phyloP scores from a whole-genome alignment of 768 basidiomycete species.

The Paxillus rubicundulus region DNA sequence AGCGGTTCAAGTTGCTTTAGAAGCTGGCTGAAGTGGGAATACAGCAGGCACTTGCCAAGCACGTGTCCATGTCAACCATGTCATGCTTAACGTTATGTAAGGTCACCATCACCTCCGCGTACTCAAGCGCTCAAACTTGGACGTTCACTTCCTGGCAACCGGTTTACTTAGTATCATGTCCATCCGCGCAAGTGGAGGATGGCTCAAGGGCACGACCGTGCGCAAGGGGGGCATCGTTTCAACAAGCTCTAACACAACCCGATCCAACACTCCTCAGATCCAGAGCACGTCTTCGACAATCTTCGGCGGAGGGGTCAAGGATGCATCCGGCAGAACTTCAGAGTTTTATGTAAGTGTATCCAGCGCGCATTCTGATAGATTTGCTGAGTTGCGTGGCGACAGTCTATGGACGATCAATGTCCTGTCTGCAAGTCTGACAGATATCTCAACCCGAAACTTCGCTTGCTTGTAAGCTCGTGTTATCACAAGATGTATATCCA shows the following conservation, averaged over 20 bases:
- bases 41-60: too few species aligned
- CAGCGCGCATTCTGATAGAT: not conserved
- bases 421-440: conserved; percentile 97
- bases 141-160: too few species aligned
- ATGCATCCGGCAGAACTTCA: conserved; percentile 75
- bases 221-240: conserved; percentile 57
- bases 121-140: too few species aligned
- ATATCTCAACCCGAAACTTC: conserved; percentile 91
- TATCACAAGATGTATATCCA: conserved; percentile 91
- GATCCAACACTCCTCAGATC: conserved; percentile 64
- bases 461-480: conserved; percentile 91
- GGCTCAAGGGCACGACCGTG: conserved; percentile 75
- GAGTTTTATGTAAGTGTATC: conserved; percentile 69
- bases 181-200: conserved; percentile 35
- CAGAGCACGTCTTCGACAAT: conserved; percentile 72
- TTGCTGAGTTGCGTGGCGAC: conserved; percentile 8
- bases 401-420: conserved; percentile 93
- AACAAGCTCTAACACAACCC: conserved; percentile 44
- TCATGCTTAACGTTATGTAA: too few species aligned
- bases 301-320: conserved; percentile 83
- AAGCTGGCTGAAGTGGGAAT: too few species aligned
- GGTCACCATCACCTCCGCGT: too few species aligned
- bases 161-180: conserved; percentile 36
- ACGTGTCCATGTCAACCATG: too few species aligned
- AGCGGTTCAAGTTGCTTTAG: too few species aligned